A percentile compares a stretch with the other conserved stretches of the same genome.
Conservation (phyloP, 2,329 filamentous ascomycete genomes). For the Pseudopithomyces maydicus region DNA sequence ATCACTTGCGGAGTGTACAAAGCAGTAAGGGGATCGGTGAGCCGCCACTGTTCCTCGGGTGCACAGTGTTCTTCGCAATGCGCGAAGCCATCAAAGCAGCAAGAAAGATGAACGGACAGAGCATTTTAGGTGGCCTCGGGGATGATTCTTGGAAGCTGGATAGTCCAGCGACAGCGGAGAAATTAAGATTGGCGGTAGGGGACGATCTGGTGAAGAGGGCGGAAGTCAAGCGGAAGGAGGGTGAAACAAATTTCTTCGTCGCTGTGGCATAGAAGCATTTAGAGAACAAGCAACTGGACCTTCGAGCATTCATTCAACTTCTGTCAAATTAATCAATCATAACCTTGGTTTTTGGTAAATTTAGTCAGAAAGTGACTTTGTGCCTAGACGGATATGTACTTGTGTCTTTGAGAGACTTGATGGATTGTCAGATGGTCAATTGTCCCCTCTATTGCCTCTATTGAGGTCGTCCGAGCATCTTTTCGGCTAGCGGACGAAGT, state of each 20-base stretch:
- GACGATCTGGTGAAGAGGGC: constrained; percentile 78
- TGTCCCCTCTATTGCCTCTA: no score
- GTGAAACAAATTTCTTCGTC: constrained; percentile 57
- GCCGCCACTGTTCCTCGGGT: constrained; percentile 77
- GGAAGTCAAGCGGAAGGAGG: constrained; percentile 69
- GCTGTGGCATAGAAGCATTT: constrained; percentile 24
- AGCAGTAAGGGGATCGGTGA: constrained; percentile 78
- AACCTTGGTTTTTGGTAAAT: neutral
- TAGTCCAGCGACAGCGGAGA: constrained; percentile 82
- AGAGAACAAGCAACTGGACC: no score
- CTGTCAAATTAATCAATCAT: neutral
- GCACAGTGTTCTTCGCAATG: constrained; percentile 83
- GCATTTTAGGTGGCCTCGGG: constrained; percentile 58
- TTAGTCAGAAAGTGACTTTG: no score
- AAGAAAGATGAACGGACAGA: constrained; percentile 54
- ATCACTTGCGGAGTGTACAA: constrained; percentile 82
- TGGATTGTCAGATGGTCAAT: no score
- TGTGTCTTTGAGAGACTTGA: no score
- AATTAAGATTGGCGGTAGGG: constrained; percentile 75
- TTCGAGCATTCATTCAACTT: no score
- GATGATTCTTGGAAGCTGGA: constrained; percentile 59
- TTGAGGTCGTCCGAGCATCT: no score
- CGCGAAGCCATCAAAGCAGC: constrained; percentile 79
- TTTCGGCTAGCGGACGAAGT: no score
- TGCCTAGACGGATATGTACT: no score